phyloP scores from a whole-genome alignment of 441 rosid genomes.

The Kokia cookei region DNA sequence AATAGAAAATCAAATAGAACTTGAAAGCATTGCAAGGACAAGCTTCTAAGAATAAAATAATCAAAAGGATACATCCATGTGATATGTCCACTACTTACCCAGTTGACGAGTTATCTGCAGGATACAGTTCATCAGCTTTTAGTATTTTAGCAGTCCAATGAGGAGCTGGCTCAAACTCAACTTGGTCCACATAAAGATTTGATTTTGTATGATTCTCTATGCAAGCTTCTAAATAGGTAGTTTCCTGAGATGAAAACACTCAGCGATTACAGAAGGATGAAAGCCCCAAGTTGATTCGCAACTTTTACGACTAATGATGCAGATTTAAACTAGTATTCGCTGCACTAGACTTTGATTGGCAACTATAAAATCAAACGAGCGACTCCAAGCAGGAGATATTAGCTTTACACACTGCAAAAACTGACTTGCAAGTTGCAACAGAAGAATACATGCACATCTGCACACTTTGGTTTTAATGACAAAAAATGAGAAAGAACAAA shows the following conservation, averaged over 20 bases:
- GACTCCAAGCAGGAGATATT: background rate
- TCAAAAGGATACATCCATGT: background rate
- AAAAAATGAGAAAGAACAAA: background rate
- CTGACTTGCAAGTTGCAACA: background rate
- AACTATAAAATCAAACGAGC: background rate
- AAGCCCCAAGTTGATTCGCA: background rate
- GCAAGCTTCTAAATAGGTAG: slow-evolving; percentile 87
- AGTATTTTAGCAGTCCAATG: slow-evolving; percentile 66
- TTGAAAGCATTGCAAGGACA: background rate
- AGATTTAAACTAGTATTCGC: background rate
- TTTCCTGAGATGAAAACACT: slow-evolving; percentile 53
- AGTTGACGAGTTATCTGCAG: slow-evolving; percentile 25
- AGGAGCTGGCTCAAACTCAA: slow-evolving; percentile 93
- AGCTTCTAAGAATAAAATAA: background rate
- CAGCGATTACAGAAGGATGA: slow-evolving; percentile 4
- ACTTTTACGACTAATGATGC: background rate
- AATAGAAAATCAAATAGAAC: background rate
- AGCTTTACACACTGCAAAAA: background rate
- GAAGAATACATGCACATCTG: background rate
- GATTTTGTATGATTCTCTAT: slow-evolving; percentile 93
- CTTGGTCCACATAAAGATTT: slow-evolving; percentile 93
- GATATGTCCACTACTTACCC: slow-evolving; percentile 32
- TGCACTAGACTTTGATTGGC: background rate
- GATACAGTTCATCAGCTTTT: slow-evolving; percentile 43
- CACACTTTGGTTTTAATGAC: background rate